Evolutionary conservation across 192 early-diverging fungal species (phyloP).

Genomic region (Linnemannia exigua): DNA sequence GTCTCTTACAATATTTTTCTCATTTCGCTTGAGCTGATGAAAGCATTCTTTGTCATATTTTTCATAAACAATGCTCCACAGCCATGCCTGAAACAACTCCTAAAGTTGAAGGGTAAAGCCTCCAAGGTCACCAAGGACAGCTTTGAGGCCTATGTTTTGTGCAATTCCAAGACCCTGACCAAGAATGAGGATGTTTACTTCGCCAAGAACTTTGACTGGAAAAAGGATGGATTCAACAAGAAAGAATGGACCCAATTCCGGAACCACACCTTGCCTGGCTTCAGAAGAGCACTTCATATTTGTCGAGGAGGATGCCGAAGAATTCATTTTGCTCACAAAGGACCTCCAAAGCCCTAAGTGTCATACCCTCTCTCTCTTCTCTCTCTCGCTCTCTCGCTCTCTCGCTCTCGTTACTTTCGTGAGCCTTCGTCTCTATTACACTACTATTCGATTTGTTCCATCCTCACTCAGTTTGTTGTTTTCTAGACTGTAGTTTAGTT

Average conservation of each 20-base stretch:
- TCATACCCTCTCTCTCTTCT: background rate
- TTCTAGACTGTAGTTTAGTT: slow-evolving; percentile 10
- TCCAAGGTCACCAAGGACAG: slow-evolving; percentile 31
- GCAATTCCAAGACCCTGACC: slow-evolving; percentile 45
- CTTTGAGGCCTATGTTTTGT: slow-evolving; percentile 39
- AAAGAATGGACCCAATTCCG: slow-evolving; percentile 38
- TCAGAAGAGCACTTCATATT: slow-evolving; percentile 42
- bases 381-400: background rate
- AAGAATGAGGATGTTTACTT: slow-evolving; percentile 43
- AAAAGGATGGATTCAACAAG: slow-evolving; percentile 44
- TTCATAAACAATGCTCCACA: slow-evolving; percentile 6
- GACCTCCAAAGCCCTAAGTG: slow-evolving; percentile 32
- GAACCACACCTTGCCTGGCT: slow-evolving; percentile 44
- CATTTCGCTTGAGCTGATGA: slow-evolving; percentile 16
- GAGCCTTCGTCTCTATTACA: too few species aligned
- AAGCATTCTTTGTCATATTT: background rate
- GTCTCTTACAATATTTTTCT: slow-evolving; percentile 4
- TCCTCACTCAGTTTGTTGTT: slow-evolving; percentile 3
- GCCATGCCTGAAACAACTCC: slow-evolving; percentile 25
- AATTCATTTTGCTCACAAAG: slow-evolving; percentile 38
- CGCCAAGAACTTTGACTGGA: slow-evolving; percentile 37
- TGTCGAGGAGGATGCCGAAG: slow-evolving; percentile 52
- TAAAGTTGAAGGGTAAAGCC: slow-evolving; percentile 35
- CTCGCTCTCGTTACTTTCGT: too few species aligned
- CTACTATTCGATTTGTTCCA: too few species aligned